Percentiles rank a stretch among this genome's conserved stretches.
Conservation (phyloP, 345 rosid genomes). For the Stellera chamaejasme region DNA sequence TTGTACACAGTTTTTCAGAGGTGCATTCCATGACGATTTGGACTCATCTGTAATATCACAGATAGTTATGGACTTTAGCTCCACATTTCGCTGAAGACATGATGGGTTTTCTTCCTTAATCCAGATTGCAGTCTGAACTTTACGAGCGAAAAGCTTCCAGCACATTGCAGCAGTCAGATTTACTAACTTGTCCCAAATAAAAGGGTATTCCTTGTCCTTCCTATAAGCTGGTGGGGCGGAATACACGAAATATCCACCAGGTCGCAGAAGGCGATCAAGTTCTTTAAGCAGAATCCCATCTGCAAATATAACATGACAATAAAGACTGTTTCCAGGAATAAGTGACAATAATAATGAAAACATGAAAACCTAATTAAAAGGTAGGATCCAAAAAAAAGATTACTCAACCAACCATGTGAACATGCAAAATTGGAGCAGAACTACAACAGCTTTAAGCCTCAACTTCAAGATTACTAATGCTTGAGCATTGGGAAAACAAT, state of each 20-base stretch:
- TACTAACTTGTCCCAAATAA: constrained; percentile 75
- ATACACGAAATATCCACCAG: constrained; percentile 83
- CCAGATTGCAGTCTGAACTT: constrained; percentile 97
- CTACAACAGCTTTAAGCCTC: too few relatives aligned
- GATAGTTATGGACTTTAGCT: constrained; percentile 43
- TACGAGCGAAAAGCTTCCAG: constrained; percentile 83
- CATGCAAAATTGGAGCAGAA: too few relatives aligned
- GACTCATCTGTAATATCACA: constrained; percentile 52
- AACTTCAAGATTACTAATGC: too few relatives aligned
- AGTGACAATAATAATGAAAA: too few relatives aligned
- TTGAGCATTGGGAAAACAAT: too few relatives aligned
- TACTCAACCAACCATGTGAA: too few relatives aligned
- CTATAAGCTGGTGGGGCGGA: constrained; percentile 91
- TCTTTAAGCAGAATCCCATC: constrained; percentile 94
- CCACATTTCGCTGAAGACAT: constrained; percentile 54
- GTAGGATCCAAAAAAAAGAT: too few relatives aligned
- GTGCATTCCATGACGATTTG: constrained; percentile 73
- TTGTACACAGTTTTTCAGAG: constrained; percentile 52
- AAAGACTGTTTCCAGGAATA: too few relatives aligned
- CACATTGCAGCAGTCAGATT: constrained; percentile 76
- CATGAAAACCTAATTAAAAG: too few relatives aligned
- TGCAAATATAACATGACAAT: constrained; percentile 19
- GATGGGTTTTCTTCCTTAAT: constrained; percentile 47
- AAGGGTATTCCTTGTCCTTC: constrained; percentile 74
- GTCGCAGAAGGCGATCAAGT: constrained; percentile 67